phyloP scores from a whole-genome alignment of 441 rosid species.

The Pelargonium myrrhifolium region DNA sequence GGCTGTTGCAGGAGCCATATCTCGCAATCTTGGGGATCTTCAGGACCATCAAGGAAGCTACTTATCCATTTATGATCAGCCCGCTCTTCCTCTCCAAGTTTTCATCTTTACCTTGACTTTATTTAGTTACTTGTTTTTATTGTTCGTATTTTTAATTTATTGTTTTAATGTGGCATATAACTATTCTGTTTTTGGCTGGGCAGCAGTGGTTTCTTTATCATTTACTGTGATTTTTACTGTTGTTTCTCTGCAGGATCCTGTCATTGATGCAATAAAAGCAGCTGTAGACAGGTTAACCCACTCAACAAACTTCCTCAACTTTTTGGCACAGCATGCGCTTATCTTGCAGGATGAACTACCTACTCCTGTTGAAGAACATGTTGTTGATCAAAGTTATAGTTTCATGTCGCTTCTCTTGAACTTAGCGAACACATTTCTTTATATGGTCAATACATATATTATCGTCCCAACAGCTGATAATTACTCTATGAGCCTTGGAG shows the following conservation, averaged over 20 bases:
- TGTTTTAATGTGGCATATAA: neutral
- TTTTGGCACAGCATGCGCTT: slow-evolving; percentile 95
- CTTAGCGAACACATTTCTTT: slow-evolving; percentile 80
- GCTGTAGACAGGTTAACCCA: slow-evolving; percentile 78
- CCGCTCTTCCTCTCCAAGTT: slow-evolving; percentile 74
- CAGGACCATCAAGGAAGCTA: slow-evolving; percentile 95
- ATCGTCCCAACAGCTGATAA: slow-evolving; percentile 97
- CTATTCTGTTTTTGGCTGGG: neutral
- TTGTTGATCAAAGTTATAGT: slow-evolving; percentile 67
- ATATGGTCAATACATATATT: slow-evolving; percentile 96
- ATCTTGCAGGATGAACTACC: slow-evolving; percentile 92
- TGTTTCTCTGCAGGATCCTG: slow-evolving; percentile 60
- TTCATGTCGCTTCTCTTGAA: slow-evolving; percentile 77
- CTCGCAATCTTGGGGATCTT: slow-evolving; percentile 97
- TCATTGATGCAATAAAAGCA: slow-evolving; percentile 65
- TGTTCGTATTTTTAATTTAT: slow-evolving; percentile 1
- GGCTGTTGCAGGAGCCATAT: slow-evolving; percentile 94
- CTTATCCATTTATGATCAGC: slow-evolving; percentile 85
- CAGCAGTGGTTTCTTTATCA: neutral
- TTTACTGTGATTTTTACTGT: slow-evolving; percentile 14
- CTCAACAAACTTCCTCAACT: slow-evolving; percentile 83
- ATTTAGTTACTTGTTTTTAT: slow-evolving; percentile 8
- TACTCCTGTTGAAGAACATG: slow-evolving; percentile 55
- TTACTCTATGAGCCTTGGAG: slow-evolving; percentile 92
- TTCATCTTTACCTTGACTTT: slow-evolving; percentile 13